phyloP scores from a whole-genome alignment of 2,329 filamentous ascomycete genomes.

The Ambrosiella xylebori region DNA sequence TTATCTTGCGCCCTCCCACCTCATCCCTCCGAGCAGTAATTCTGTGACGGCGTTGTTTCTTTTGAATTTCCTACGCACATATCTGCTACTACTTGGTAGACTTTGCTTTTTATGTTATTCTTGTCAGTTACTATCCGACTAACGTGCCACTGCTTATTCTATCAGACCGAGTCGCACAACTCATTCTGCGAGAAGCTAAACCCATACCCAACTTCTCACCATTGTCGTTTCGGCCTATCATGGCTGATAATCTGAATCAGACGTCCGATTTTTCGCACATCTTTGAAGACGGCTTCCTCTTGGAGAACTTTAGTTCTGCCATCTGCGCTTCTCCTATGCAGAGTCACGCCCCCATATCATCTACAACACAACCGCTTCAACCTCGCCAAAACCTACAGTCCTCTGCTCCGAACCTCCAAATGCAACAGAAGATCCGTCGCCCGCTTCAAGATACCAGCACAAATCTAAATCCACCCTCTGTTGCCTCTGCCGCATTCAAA shows the following conservation, averaged over 20 bases:
- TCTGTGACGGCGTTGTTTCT: neutral
- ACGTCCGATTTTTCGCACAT: conserved; percentile 26
- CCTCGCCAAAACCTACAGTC: neutral
- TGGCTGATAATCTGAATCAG: conserved; percentile 1
- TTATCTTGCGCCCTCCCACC: neutral
- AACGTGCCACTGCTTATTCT: conserved; percentile 4
- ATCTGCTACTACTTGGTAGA: neutral
- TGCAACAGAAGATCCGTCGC: conserved; percentile 5
- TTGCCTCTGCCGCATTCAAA: neutral
- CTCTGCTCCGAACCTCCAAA: neutral
- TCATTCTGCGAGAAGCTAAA: neutral
- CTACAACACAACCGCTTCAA: conserved; percentile 17
- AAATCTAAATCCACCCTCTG: conserved; percentile 6
- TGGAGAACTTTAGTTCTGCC: conserved; percentile 17
- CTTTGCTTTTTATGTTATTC: neutral
- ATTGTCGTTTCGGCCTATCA: conserved; percentile 2
- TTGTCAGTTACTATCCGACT: conserved; percentile 5
- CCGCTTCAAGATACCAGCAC: conserved; percentile 11
- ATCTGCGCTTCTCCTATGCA: conserved; percentile 28
- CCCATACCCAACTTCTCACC: neutral
- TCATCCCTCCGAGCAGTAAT: neutral
- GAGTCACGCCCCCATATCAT: conserved; percentile 40
- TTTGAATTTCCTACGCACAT: neutral
- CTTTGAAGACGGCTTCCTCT: conserved; percentile 34
- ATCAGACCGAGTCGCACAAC: conserved; percentile 10